Evolutionary conservation across 495 filamentous ascomycete species (phyloP), one percentile per base, ranked within the genome.

Genomic region (Podospora tetraspora): DNA sequence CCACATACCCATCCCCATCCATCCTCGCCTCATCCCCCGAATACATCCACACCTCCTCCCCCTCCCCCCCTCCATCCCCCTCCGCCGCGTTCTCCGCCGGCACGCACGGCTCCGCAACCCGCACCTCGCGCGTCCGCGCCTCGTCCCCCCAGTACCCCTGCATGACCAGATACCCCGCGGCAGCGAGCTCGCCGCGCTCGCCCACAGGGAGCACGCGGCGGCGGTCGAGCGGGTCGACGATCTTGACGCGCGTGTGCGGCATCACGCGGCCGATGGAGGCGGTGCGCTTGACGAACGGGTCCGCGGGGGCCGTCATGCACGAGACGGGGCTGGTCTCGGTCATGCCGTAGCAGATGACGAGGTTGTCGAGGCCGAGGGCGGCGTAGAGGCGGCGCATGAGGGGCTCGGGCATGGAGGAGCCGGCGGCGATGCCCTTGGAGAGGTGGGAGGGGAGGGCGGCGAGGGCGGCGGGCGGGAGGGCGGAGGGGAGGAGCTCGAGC

Each of bases 261-360:
- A 97, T 86, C 0, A 90, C 81, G 32, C 84, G 79, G 0, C 95
- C 95, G 0, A 97, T 92, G 16, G 84, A 90, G 57, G 87, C 82
- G 34, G 94, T 88, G 10, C 95, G 82, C 74, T 92, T 92, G n/a
- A 85, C 85, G 6, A 94, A 80, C 1, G 93, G 89, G 74, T 97
- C 95, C 56, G 88, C 79, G 0, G 91, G 94, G 0, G 90, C 85
- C 0, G 94, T 99, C 94, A 97, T 97, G 59, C 86, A 87, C 57
- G 87, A 91, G 0, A 97, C 93, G n/a, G 95, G 95, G 61, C 87
- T 89, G 0, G 95, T 99, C 79, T 99, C 95, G 16, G 95, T 99
- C 95, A 99, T 99, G 52, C 93, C 95, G 77, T 99, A 99, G 82
- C 95, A 97, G 72, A 97, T 97, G 0, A 94, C 97, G 65, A 97